Evolutionary conservation across 1,284 basidiomycete genomes (phyloP).

Genomic region (Limonomyces culmigenus): DNA sequence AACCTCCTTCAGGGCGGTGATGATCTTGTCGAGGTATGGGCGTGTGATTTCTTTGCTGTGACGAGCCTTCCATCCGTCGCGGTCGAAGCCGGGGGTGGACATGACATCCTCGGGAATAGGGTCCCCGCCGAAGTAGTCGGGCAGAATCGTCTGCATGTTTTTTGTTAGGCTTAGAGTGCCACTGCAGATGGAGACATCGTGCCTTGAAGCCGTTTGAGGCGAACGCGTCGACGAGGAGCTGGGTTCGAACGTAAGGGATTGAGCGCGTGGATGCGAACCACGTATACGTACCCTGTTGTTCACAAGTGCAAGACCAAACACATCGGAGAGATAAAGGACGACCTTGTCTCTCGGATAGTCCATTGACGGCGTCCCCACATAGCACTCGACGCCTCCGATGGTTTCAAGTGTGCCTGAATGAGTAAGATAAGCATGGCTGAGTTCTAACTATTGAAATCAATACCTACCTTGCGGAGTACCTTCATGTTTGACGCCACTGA

Average conservation of each 20-base stretch:
- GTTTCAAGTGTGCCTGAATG: constrained; percentile 23
- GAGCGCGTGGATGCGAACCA: too few species aligned
- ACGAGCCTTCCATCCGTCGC: constrained; percentile 27
- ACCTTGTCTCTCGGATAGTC: constrained; percentile 42
- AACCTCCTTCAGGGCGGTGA: constrained; percentile 33
- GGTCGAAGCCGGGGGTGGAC: constrained; percentile 22
- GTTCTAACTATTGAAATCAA: not conserved
- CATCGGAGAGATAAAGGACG: constrained; percentile 39
- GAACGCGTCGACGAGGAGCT: constrained; percentile 59
- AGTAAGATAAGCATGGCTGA: too few species aligned
- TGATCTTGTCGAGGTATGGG: constrained; percentile 37
- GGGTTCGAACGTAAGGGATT: constrained; percentile 62
- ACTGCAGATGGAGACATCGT: too few species aligned
- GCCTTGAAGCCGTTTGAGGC: constrained; percentile 58
- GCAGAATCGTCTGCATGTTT: constrained; percentile 44
- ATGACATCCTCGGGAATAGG: constrained; percentile 24
- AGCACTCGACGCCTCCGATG: constrained; percentile 29
- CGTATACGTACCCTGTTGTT: constrained; percentile 56
- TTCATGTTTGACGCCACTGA: constrained; percentile 35
- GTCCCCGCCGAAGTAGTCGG: constrained; percentile 48
- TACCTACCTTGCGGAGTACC: constrained; percentile 29
- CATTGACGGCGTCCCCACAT: constrained; percentile 28
- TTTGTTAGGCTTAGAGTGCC: too few species aligned
- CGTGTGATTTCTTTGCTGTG: constrained; percentile 31
- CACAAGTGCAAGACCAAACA: constrained; percentile 42